Percentiles rank a stretch among this genome's conserved stretches.
Conservation (phyloP, 2,329 filamentous ascomycete genomes). For the Epichloe uncinata region DNA sequence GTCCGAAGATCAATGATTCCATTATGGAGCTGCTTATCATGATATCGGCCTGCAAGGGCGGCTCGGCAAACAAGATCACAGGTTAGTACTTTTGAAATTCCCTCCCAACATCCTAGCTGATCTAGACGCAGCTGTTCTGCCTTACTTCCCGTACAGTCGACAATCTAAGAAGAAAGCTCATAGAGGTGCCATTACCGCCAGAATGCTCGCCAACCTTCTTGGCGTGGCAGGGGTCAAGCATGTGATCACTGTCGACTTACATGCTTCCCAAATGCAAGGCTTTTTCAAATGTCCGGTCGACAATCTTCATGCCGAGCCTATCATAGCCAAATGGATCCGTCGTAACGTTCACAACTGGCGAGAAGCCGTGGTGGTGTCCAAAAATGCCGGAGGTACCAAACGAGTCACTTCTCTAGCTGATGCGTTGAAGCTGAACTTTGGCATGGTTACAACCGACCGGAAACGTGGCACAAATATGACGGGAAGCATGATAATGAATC, state of each 20-base stretch:
- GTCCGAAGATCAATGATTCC: slow-evolving; percentile 91
- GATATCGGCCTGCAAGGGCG: slow-evolving; percentile 97
- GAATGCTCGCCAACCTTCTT: slow-evolving; percentile 93
- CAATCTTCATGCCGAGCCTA: slow-evolving; percentile 89
- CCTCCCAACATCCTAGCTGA: not conserved
- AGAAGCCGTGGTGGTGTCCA: slow-evolving; percentile 91
- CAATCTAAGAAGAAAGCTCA: slow-evolving; percentile 99
- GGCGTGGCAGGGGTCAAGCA: slow-evolving; percentile 91
- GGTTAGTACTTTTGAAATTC: slow-evolving; percentile 36
- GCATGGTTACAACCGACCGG: slow-evolving; percentile 81
- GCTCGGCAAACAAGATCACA: slow-evolving; percentile 91
- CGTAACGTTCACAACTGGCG: slow-evolving; percentile 78
- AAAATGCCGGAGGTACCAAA: slow-evolving; percentile 96
- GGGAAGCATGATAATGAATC: slow-evolving; percentile 63
- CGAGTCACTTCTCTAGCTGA: slow-evolving; percentile 92
- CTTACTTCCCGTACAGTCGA: slow-evolving; percentile 97
- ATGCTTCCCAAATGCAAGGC: slow-evolving; percentile 97
- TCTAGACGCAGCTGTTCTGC: slow-evolving; percentile 54
- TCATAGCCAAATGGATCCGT: slow-evolving; percentile 91
- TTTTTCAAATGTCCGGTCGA: slow-evolving; percentile 98
- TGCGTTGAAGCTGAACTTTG: slow-evolving; percentile 92
- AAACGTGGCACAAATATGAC: slow-evolving; percentile 58
- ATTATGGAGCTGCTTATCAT: slow-evolving; percentile 99
- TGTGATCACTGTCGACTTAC: slow-evolving; percentile 92
- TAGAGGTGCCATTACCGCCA: slow-evolving; percentile 86